Conservation (phyloP, 2,329 filamentous ascomycete genomes). For the Cyphellophora attinorum region DNA sequence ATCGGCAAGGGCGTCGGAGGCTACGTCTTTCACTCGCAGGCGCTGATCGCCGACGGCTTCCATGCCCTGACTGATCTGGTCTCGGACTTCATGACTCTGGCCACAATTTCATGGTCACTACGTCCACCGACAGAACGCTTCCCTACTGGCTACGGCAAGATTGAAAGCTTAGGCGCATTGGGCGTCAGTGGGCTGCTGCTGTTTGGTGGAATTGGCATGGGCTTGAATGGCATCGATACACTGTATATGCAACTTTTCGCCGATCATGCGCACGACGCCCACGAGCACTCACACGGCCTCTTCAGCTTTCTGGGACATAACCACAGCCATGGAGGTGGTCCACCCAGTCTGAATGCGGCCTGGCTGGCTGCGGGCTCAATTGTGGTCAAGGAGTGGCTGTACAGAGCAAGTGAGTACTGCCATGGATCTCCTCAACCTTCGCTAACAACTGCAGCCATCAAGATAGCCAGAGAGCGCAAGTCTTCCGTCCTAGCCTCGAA, state of each 20-base stretch:
- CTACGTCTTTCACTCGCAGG: conserved; percentile 89
- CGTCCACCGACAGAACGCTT: conserved; percentile 75
- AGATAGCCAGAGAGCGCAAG: conserved; percentile 85
- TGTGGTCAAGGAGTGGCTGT: conserved; percentile 90
- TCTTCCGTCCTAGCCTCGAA: conserved; percentile 94
- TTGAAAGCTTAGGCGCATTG: conserved; percentile 90
- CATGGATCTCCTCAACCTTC: neutral
- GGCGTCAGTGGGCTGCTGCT: conserved; percentile 89
- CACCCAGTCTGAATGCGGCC: conserved; percentile 83
- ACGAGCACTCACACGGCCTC: conserved; percentile 42
- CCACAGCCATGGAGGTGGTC: conserved; percentile 54
- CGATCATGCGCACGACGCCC: conserved; percentile 47
- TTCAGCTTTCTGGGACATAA: conserved; percentile 48
- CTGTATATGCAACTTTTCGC: conserved; percentile 66
- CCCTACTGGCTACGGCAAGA: conserved; percentile 87
- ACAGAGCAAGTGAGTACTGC: conserved; percentile 74
- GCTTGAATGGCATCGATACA: conserved; percentile 61
- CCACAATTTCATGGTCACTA: conserved; percentile 87
- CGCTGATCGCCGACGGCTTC: conserved; percentile 86
- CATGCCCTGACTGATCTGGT: conserved; percentile 93
- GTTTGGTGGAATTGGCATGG: conserved; percentile 85
- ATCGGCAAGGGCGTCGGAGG: conserved; percentile 86
- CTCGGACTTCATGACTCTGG: conserved; percentile 86
- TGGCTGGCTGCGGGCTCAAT: conserved; percentile 91
- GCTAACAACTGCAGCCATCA: conserved; percentile 58